Conservation (phyloP, 2,329 filamentous ascomycete species). For the Neonectria faginata region DNA sequence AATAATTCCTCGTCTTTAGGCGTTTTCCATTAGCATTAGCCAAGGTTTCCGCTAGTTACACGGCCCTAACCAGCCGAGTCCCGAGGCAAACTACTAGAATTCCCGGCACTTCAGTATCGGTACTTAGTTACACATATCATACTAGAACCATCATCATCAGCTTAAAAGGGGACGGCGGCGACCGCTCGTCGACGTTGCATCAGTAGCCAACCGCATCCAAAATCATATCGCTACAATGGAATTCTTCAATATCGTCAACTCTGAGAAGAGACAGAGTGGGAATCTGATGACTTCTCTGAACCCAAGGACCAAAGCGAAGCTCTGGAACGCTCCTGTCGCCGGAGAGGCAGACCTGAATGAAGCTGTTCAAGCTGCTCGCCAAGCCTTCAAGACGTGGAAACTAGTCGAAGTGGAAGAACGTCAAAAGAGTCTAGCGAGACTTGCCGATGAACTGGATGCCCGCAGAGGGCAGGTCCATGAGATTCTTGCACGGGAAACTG, state of each 20-base stretch:
- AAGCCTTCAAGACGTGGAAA: conserved; percentile 9
- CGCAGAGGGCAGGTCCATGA: background rate
- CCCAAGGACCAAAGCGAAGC: background rate
- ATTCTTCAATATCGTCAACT: conserved; percentile 7
- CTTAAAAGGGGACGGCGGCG: background rate
- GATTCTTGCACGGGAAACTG: conserved; percentile 7
- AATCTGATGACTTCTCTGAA: background rate
- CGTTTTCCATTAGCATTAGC: background rate
- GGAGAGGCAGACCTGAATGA: conserved; percentile 3
- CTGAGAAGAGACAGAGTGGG: background rate
- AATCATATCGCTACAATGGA: background rate
- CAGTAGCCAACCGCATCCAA: too few relatives aligned
- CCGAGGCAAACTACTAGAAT: background rate
- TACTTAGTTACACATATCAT: background rate
- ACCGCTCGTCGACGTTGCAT: background rate
- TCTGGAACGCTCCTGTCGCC: conserved; percentile 2
- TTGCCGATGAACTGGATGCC: background rate
- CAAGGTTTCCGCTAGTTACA: background rate
- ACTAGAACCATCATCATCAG: background rate
- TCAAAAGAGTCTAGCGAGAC: background rate
- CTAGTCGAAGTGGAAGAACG: background rate
- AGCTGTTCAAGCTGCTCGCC: background rate
- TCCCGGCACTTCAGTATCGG: background rate
- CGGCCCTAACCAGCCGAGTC: background rate
- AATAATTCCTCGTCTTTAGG: background rate